A percentile compares a stretch with the other conserved stretches of the same genome.
Conservation (phyloP, 306 rosid genomes). For the Lagenaria siceraria region DNA sequence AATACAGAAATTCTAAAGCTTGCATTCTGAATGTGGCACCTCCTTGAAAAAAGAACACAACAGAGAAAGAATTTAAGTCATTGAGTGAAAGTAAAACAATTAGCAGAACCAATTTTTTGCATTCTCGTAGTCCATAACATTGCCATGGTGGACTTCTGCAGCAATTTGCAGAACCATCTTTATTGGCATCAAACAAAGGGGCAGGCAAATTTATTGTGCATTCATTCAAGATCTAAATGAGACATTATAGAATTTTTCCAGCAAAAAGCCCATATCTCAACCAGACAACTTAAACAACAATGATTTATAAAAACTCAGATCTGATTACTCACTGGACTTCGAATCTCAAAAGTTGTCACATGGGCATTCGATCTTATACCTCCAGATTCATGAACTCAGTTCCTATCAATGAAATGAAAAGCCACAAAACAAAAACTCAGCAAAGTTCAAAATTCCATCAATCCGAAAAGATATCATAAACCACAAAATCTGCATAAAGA, state of each 20-base stretch:
- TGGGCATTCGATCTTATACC: slow-evolving; percentile 23
- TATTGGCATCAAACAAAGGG: neutral
- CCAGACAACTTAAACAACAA: slow-evolving; percentile 3
- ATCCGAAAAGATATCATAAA: slow-evolving; percentile 3
- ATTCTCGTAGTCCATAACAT: neutral
- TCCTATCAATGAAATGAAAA: slow-evolving; percentile 14
- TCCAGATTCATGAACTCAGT: slow-evolving; percentile 30
- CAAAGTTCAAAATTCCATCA: slow-evolving; percentile 8
- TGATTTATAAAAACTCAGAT: slow-evolving; percentile 32
- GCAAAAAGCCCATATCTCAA: slow-evolving; percentile 11
- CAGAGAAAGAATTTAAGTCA: neutral
- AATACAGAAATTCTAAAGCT: slow-evolving; percentile 24
- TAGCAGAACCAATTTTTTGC: neutral
- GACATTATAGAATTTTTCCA: slow-evolving; percentile 3
- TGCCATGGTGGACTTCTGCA: neutral
- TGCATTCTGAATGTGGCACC: slow-evolving; percentile 8
- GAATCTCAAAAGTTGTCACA: slow-evolving; percentile 22
- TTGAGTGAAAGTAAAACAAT: neutral
- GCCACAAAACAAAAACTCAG: slow-evolving; percentile 7
- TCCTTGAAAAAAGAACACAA: neutral
- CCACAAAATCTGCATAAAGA: neutral
- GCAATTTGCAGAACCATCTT: neutral
- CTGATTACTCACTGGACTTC: slow-evolving; percentile 49
- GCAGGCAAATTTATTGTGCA: slow-evolving; percentile 2
- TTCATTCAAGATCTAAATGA: slow-evolving; percentile 26